These are phyloP conservation scores for Ustulina deusta DNA, from an alignment of 2,329 filamentous ascomycete species.

Conservation along the genomic window DNA sequence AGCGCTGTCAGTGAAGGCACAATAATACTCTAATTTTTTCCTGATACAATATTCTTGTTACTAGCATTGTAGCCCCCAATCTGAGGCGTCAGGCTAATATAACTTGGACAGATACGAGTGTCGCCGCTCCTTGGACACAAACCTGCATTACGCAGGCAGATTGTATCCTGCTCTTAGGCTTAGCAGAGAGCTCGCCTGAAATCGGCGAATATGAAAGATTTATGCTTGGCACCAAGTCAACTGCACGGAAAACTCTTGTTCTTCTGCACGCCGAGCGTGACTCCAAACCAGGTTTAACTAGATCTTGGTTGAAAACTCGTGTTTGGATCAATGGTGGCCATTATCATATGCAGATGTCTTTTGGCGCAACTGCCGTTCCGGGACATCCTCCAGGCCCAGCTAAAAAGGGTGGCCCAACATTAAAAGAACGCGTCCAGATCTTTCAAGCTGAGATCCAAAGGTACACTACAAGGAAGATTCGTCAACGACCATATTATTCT, in stretches of 20 bases:
- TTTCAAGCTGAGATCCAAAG: slow-evolving; percentile 98
- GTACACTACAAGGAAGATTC: slow-evolving; percentile 93
- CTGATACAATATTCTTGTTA: slow-evolving; percentile 57
- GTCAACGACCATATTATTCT: slow-evolving; percentile 88
- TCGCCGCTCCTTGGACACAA: slow-evolving; percentile 98
- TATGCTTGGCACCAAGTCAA: slow-evolving; percentile 96
- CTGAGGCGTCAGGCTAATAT: slow-evolving; percentile 19
- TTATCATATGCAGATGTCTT: slow-evolving; percentile 96
- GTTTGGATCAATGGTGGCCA: slow-evolving; percentile 99
- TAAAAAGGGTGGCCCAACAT: slow-evolving; percentile 82
- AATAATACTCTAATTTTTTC: slow-evolving; percentile 77
- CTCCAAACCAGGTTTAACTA: slow-evolving; percentile 83
- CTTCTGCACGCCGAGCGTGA: slow-evolving; percentile 90
- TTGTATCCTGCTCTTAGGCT: slow-evolving; percentile 90
- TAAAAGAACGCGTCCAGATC: slow-evolving; percentile 94
- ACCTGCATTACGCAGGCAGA: slow-evolving; percentile 98
- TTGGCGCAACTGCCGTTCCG: slow-evolving; percentile 80
- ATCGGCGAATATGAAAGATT: slow-evolving; percentile 98
- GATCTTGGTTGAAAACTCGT: slow-evolving; percentile 90
- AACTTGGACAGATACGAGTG: slow-evolving; percentile 79
- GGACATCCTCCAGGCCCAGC: slow-evolving; percentile 72
- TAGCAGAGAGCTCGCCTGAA: slow-evolving; percentile 88
- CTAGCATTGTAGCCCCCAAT: neutral
- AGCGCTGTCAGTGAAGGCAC: slow-evolving; percentile 67
- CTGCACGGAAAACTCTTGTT: slow-evolving; percentile 91